Base-by-base conservation (phyloP, 306 rosid species). In the Dryas alaskensis region DNA sequence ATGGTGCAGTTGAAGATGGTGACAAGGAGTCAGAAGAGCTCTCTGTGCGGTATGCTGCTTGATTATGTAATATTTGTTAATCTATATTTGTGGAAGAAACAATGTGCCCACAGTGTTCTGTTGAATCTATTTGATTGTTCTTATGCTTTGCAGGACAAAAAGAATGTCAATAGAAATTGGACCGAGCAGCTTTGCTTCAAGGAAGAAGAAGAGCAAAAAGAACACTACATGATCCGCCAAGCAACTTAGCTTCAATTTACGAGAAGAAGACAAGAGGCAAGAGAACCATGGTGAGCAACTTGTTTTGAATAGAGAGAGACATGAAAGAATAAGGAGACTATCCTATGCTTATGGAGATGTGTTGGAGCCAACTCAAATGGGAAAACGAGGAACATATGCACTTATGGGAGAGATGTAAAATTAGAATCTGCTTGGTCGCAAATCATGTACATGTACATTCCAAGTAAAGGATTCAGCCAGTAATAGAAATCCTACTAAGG, bases 141-240 rank as follows among this genome's bases (percentile, higher is more conserved):
- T 54, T 8, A 0, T 58, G 58, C 52, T 39, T 65, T 83, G 78
- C 87, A 93, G 98, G 77, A 79, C 94, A 14, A 93, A 93, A 79
- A 89, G 98, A 85, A 86, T 87, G 88, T 84, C 98, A 25, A 80
- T 83, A 47, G 97, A 88, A 84, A 81, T 93, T 67, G 97, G 96
- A 80, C 98, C 94, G 3, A 84, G 97, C 85, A 89, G 93, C 85
- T 88, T 83, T 86, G 97, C 96, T 46, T 84, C 97, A 19, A 89
- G 96, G 80, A 92, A 94, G 89, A 93, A 93, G 88, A 94, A 92
- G 85, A 83, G 80, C 67, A 94, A 89, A 87, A 87, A 82, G 76
- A 78, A 65, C 69, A 65, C 58, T 0, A 46, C 47, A 55, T 88
- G 84, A 78, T 81, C 17, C 45, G 37, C 17, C 27, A 61, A 47